Conservation (phyloP, 2,329 filamentous ascomycete species). For the Xenosphaeropsis pyriputrescens region DNA sequence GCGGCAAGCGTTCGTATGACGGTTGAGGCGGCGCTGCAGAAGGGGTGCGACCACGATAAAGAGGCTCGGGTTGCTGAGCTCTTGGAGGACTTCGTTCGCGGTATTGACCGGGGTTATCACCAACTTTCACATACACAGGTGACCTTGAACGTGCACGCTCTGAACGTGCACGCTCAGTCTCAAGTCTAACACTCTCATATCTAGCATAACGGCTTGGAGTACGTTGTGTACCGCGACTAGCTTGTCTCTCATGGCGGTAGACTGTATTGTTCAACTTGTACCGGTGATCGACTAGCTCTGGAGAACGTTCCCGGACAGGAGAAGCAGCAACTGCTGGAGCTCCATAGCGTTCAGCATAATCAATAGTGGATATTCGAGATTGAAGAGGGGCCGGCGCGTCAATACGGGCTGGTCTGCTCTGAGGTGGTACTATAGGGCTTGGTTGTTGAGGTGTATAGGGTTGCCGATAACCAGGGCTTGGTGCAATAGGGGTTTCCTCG, state of each 20-base stretch:
- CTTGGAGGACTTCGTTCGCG: constrained; percentile 17
- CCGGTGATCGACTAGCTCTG: constrained; percentile 17
- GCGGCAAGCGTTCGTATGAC: constrained; percentile 14
- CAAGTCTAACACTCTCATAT: constrained; percentile 18
- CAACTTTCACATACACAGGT: constrained; percentile 18
- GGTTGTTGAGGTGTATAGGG: not conserved
- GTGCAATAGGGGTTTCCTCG: not conserved
- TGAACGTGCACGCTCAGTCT: constrained; percentile 17
- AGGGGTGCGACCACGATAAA: constrained; percentile 16
- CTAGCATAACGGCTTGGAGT: constrained; percentile 17
- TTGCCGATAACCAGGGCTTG: too few species aligned
- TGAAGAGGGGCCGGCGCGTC: constrained; percentile 7
- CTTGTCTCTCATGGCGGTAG: constrained; percentile 18
- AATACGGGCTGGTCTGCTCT: constrained; percentile 3
- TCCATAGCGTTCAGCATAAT: constrained; percentile 13
- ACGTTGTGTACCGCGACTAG: constrained; percentile 11
- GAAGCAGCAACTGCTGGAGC: constrained; percentile 6
- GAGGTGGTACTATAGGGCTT: not conserved
- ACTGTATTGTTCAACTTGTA: constrained; percentile 17
- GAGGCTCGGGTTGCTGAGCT: constrained; percentile 11
- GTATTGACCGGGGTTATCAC: constrained; percentile 13
- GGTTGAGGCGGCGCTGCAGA: constrained; percentile 10
- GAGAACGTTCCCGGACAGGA: constrained; percentile 12
- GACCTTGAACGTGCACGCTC: constrained; percentile 16
- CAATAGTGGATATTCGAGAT: constrained; percentile 8